These are phyloP conservation scores for Kuraishia hungarica DNA, from an alignment of 805 yeast species.

Conservation along the genomic window DNA sequence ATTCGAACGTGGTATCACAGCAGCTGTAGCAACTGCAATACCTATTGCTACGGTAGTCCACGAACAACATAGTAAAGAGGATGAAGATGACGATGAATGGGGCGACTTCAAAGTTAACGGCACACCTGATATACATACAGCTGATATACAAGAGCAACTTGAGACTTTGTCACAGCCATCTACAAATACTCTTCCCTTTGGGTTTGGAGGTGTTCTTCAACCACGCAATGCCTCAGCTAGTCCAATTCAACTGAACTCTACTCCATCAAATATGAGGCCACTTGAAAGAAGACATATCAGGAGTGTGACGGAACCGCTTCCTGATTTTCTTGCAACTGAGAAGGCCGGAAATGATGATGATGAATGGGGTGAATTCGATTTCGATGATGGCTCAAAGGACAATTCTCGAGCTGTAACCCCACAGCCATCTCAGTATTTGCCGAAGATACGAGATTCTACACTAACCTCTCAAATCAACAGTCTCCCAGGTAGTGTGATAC, in stretches of 20 bases:
- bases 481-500: not conserved
- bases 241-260: not conserved
- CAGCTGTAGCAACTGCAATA: too few species aligned
- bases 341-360: not conserved
- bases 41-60: too few species aligned
- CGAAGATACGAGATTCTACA: not conserved
- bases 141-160: not conserved
- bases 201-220: not conserved
- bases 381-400: not conserved
- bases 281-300: not conserved
- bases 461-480: not conserved
- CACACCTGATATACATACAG: not conserved
- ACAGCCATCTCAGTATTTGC: not conserved
- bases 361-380: not conserved
- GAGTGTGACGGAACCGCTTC: not conserved
- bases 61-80: not conserved
- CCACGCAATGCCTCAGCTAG: not conserved
- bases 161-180: not conserved
- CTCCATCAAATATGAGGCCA: not conserved
- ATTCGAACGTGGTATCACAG: too few species aligned
- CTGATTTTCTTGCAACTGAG: not conserved
- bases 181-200: not conserved
- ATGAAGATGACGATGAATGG: not conserved
- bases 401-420: not conserved
- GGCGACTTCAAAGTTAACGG: not conserved